Percentiles rank a stretch among this genome's conserved stretches.
Evolutionary conservation across 768 basidiomycete species (phyloP).

Genomic region (Dictyophora rubrovolvata): DNA sequence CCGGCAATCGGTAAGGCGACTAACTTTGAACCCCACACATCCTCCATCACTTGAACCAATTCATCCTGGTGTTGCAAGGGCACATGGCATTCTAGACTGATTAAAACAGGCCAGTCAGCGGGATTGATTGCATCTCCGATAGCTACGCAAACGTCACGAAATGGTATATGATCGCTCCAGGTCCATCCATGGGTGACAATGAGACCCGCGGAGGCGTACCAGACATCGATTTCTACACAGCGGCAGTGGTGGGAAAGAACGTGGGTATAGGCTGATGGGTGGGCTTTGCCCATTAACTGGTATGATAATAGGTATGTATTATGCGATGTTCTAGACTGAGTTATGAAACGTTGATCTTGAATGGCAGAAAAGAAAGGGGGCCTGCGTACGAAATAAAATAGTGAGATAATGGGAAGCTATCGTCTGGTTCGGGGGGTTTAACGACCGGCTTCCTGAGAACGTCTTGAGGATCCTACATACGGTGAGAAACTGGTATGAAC

Average conservation of each 20-base stretch:
- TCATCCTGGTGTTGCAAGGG: slow-evolving; percentile 37
- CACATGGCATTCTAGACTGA: slow-evolving; percentile 57
- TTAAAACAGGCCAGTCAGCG: slow-evolving; percentile 46
- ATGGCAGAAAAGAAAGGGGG: not conserved
- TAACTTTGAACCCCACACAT: slow-evolving; percentile 42
- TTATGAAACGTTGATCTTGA: not conserved
- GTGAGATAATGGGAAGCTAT: slow-evolving; percentile 38
- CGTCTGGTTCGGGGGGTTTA: slow-evolving; percentile 23
- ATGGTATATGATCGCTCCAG: slow-evolving; percentile 40
- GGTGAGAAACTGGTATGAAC: not conserved
- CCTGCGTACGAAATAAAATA: slow-evolving; percentile 41
- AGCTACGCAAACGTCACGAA: slow-evolving; percentile 41
- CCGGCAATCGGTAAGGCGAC: slow-evolving; percentile 31
- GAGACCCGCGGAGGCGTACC: slow-evolving; percentile 43
- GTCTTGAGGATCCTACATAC: slow-evolving; percentile 23
- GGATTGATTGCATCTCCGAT: slow-evolving; percentile 32
- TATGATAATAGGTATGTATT: slow-evolving; percentile 55
- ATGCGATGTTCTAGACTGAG: slow-evolving; percentile 40
- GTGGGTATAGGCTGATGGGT: slow-evolving; percentile 43
- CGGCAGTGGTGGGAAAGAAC: slow-evolving; percentile 42
- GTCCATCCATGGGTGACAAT: slow-evolving; percentile 57
- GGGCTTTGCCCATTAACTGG: slow-evolving; percentile 45
- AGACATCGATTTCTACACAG: slow-evolving; percentile 62
- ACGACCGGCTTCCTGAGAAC: slow-evolving; percentile 31
- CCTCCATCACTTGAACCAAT: slow-evolving; percentile 42